These are phyloP conservation scores for Aschersonia sp. DNA, from an alignment of 2,329 filamentous ascomycete genomes.

Conservation along the genomic window DNA sequence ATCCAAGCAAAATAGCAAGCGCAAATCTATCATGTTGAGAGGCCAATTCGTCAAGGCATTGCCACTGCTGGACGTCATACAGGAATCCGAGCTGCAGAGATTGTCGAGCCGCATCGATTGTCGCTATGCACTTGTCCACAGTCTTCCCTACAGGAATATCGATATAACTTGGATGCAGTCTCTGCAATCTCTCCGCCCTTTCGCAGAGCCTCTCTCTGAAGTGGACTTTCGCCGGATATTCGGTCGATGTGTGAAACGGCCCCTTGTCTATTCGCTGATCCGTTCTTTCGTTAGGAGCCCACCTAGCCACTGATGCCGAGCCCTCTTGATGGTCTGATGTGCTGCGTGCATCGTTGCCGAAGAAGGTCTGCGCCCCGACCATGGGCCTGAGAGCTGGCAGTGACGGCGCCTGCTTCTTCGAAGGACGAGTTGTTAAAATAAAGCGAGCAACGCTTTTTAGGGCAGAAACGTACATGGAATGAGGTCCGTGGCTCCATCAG, in stretches of 20 bases:
- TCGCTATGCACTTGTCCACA: conserved; percentile 9
- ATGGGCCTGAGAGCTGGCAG: conserved; percentile 16
- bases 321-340: too few relatives aligned
- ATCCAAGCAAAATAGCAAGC: too few relatives aligned
- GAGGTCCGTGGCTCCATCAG: not conserved
- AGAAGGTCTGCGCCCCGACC: conserved; percentile 21
- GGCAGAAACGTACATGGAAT: not conserved
- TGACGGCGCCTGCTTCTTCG: not conserved
- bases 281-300: not conserved
- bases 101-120: conserved; percentile 12
- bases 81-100: conserved; percentile 13
- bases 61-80: conserved; percentile 20
- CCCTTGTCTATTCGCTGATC: not conserved
- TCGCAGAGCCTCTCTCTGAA: conserved; percentile 10
- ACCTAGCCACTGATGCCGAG: too few relatives aligned
- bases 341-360: conserved; percentile 9
- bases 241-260: conserved; percentile 1
- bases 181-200: conserved; percentile 1
- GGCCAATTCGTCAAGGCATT: conserved; percentile 11
- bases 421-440: not conserved
- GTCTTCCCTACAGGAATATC: conserved; percentile 1
- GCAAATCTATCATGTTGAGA: too few relatives aligned
- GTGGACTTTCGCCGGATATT: conserved; percentile 8
- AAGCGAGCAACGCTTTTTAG: not conserved
- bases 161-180: not conserved